Conservation (phyloP, 805 yeast genomes). For the Pichia heedii region DNA sequence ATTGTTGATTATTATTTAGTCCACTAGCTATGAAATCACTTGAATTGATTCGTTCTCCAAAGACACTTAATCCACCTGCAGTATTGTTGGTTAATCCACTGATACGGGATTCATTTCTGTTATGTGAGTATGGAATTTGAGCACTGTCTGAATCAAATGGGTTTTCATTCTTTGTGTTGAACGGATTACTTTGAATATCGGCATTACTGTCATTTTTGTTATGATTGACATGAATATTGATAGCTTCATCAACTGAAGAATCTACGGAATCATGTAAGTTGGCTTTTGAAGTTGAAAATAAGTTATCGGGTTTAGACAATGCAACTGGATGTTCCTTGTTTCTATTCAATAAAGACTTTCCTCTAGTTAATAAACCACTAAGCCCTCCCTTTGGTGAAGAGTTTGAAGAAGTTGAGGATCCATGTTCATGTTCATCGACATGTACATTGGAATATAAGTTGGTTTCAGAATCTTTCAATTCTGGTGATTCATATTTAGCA, state of each 20-base stretch:
- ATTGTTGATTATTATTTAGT: neutral
- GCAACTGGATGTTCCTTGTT: conserved; percentile 5
- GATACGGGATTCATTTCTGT: conserved; percentile 1
- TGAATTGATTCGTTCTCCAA: conserved; percentile 6
- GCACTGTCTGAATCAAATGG: conserved; percentile 3
- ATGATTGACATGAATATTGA: too few species aligned
- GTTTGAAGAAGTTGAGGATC: neutral
- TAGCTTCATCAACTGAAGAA: neutral
- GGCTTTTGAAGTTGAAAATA: too few species aligned
- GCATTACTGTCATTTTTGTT: too few species aligned
- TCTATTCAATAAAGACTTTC: conserved; percentile 29
- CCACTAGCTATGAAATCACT: neutral
- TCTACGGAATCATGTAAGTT: neutral
- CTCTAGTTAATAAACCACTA: conserved; percentile 35
- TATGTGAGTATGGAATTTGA: neutral
- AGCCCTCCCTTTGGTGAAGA: conserved; percentile 19
- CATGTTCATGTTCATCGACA: neutral
- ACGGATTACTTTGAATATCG: conserved; percentile 1
- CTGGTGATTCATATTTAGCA: neutral
- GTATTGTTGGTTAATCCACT: conserved; percentile 4
- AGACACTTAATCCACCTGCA: conserved; percentile 5
- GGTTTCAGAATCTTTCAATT: neutral
- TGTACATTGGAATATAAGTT: neutral
- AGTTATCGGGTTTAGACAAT: too few species aligned
- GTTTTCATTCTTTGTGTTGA: neutral